Base-by-base conservation (phyloP, 805 yeast genomes). In the Ogataea nakhonphanomensis region DNA sequence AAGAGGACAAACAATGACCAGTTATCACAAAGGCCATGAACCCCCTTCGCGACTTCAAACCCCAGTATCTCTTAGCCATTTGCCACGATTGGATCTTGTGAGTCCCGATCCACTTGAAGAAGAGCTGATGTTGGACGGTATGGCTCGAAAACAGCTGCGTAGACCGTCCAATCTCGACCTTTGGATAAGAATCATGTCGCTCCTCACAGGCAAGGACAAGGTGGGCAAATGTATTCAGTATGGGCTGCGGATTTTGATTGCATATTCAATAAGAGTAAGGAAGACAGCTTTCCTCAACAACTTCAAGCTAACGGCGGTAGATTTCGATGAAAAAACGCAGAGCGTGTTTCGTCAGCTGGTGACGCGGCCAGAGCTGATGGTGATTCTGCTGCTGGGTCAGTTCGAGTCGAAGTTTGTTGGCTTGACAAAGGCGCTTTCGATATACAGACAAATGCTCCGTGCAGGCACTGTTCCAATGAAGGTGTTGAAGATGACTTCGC, bases 391-490 rank as follows among this genome's bases (percentile, higher is more conserved):
- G 6, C 61, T 71, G 35, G 64, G 69, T 3, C 55, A 66, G n/a
- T 67, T 73, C 41, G 59, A 65, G 32, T 52, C 60, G 22, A 67
- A 67, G 50, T 64, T 68, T 15, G 55, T 59, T 20, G 79, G 70
- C n/a, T 61, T 68, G 44, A 74, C 71, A 8, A 60, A 57, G 26
- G 76, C 72, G 43, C 65, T 75, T 37, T 74, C 72, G 37, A 61
- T 73, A 8, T 84, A 79, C 58, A 73, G 93, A 59, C 87, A 81
- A 54, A 70, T 79, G 39, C 61, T 83, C 49, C 70, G 91, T 50
- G 81, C 81, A 44, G 91, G 90, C 29, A 76, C 79, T 32, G 70
- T 84, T 6, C 88, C 88, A 2, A 78, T 80, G 58, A 68, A 81
- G 46, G 30, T 78, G 2, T 54, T 71, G 26, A 58, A 64, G 20